Base-by-base conservation (phyloP, 257 asterid species). In the Parsonsia alboflavescens region DNA sequence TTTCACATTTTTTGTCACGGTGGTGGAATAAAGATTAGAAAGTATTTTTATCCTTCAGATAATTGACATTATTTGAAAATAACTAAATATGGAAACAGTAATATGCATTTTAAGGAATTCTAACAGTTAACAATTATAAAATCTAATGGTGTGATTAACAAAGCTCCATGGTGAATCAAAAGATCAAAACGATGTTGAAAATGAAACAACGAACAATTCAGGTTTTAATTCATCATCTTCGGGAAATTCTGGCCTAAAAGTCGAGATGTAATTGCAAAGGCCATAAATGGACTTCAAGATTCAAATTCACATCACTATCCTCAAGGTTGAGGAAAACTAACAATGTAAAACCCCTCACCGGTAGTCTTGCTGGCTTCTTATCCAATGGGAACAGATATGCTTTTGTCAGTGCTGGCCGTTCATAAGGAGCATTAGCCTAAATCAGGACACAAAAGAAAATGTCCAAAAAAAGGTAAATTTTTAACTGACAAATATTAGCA, bases 321-420 rank as follows among this genome's bases (percentile, higher is more conserved):
- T 16, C 9, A 19, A 41, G 36, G 50, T n/a, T 30, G 39, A 17
- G 28, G 45, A 61, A 46, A 52, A 74, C 65, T 44, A 42, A 36
- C 73, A 56, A 76, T 58, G 21, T 68, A 73, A 61, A 82, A 53
- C 21, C 75, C 74, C 91, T 90, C 82, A 91, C 98, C 77, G 98
- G 98, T 73, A 93, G 74, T 22, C 97, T 97, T 59, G 98, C 98
- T 52, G 98, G 98, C 73, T 91, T 93, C 76, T 93, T 93, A 72
- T 93, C 97, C 82, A 77, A 78, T 2, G 98, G 98, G 83, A 87
- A 90, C 77, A 93, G 80, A 80, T 93, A 93, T 68, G 80, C 97
- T 82, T 93, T 93, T 24, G 98, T 93, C 85, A 93, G 80, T 72
- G 98, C 97, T 75, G 98, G 98, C 53, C 98, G 97, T 73, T 91